Conservation (phyloP, 208 protist genomes). For the Herpetomonas muscarum region DNA sequence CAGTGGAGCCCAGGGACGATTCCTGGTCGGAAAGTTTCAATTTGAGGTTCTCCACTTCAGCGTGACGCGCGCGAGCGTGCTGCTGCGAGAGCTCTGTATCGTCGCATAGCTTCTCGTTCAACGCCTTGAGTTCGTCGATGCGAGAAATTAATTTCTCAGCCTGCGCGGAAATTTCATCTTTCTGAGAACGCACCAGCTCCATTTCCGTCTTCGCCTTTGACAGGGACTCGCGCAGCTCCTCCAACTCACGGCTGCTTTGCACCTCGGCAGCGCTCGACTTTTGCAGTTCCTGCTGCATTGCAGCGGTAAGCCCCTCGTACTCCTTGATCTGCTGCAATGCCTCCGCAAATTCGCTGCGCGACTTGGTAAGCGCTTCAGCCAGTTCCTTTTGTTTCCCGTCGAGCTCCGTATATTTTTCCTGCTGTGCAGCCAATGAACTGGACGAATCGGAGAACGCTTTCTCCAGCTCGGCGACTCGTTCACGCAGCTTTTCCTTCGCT, state of each 20-base stretch:
- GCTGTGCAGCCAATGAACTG: slow-evolving; percentile 5
- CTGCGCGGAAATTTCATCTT: slow-evolving; percentile 22
- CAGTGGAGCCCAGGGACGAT: not conserved
- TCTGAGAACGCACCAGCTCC: slow-evolving; percentile 13
- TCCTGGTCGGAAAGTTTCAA: not conserved
- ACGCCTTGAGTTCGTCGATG: slow-evolving; percentile 25
- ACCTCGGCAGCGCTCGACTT: slow-evolving; percentile 9
- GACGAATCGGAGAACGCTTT: slow-evolving; percentile 21
- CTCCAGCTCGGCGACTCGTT: slow-evolving; percentile 15
- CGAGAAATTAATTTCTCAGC: slow-evolving; percentile 26
- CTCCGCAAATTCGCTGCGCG: slow-evolving; percentile 13
- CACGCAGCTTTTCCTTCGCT: slow-evolving; percentile 15
- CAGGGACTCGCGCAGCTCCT: slow-evolving; percentile 19
- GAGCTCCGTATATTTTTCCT: slow-evolving; percentile 12
- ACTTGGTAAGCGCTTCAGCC: not conserved
- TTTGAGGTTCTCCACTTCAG: slow-evolving; percentile 6
- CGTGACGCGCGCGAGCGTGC: not conserved
- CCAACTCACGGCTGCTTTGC: slow-evolving; percentile 20
- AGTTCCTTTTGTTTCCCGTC: slow-evolving; percentile 16
- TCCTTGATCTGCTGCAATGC: slow-evolving; percentile 25
- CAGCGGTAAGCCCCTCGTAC: slow-evolving; percentile 34
- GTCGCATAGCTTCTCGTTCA: slow-evolving; percentile 14
- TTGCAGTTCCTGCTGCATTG: slow-evolving; percentile 54
- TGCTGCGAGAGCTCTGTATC: not conserved
- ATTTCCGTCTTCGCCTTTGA: slow-evolving; percentile 16